phyloP scores from a whole-genome alignment of 306 rosid species.

The Inga laurina region DNA sequence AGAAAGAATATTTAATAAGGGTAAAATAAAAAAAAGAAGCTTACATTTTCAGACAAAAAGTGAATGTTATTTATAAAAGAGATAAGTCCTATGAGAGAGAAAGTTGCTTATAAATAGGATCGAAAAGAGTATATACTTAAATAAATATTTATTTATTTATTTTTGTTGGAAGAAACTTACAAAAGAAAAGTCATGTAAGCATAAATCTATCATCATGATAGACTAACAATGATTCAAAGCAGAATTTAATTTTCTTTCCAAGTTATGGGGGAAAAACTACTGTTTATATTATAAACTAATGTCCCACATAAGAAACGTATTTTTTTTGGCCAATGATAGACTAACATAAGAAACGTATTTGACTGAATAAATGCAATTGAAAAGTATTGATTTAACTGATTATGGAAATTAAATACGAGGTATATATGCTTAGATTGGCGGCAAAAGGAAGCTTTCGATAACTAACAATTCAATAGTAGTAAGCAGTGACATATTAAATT shows the following conservation, averaged over 20 bases:
- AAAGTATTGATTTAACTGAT: too few relatives aligned
- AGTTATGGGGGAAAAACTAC: not conserved
- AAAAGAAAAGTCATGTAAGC: not conserved
- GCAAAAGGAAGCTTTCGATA: not conserved
- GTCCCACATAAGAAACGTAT: conserved; percentile 31
- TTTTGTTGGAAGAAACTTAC: not conserved
- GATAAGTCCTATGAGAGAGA: too few relatives aligned
- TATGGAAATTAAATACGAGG: not conserved
- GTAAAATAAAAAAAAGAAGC: too few relatives aligned
- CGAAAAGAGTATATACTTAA: too few relatives aligned
- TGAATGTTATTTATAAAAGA: too few relatives aligned
- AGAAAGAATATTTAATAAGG: too few relatives aligned
- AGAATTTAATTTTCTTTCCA: not conserved
- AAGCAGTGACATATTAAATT: not conserved
- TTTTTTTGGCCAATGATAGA: too few relatives aligned
- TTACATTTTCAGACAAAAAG: too few relatives aligned
- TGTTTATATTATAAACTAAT: too few relatives aligned
- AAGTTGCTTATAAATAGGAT: too few relatives aligned
- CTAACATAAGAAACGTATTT: too few relatives aligned
- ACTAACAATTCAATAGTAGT: not conserved
- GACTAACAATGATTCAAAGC: not conserved
- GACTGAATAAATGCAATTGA: too few relatives aligned
- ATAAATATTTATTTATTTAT: not conserved
- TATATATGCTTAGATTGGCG: not conserved
- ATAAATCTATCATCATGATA: not conserved